phyloP scores from a whole-genome alignment of 1,284 basidiomycete species.

The Pseudozyma sp. region DNA sequence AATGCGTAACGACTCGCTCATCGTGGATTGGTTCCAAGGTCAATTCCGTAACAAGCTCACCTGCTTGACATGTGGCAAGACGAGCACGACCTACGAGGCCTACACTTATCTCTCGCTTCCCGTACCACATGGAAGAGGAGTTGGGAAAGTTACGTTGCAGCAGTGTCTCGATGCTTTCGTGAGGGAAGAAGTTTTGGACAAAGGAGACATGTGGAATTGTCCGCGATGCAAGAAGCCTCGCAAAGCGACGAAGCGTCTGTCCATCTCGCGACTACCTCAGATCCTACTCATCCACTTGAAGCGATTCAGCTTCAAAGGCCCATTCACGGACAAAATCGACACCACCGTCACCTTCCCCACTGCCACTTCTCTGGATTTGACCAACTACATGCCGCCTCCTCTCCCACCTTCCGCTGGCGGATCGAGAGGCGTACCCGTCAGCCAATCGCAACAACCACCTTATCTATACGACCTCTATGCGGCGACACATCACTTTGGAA shows the following conservation, averaged over 20 bases:
- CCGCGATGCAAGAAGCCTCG: conserved; percentile 89
- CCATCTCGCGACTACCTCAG: conserved; percentile 88
- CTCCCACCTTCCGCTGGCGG: conserved; percentile 51
- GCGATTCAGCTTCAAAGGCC: conserved; percentile 90
- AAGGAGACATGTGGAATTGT: conserved; percentile 90
- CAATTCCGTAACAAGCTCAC: conserved; percentile 68
- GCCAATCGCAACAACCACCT: conserved; percentile 61
- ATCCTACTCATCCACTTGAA: conserved; percentile 94
- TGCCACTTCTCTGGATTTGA: conserved; percentile 82
- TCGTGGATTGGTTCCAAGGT: conserved; percentile 61
- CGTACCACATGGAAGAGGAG: conserved; percentile 71
- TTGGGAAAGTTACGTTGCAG: conserved; percentile 79
- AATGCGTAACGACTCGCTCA: conserved; percentile 62
- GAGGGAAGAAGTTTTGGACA: conserved; percentile 88
- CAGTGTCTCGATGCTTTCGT: conserved; percentile 92
- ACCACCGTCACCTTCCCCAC: conserved; percentile 76
- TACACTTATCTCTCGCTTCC: conserved; percentile 67
- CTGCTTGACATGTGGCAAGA: conserved; percentile 72
- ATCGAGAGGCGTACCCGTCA: conserved; percentile 28
- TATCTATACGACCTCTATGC: conserved; percentile 71
- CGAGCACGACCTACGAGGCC: conserved; percentile 93
- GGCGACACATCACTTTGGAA: conserved; percentile 69
- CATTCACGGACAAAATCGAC: conserved; percentile 86
- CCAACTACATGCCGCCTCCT: conserved; percentile 84
- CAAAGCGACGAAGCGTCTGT: conserved; percentile 85